Percentiles rank a stretch among this genome's conserved stretches.
These are phyloP conservation scores for Cladosporium sp. DNA, from an alignment of 2,329 filamentous ascomycete species.

Conservation along the genomic window DNA sequence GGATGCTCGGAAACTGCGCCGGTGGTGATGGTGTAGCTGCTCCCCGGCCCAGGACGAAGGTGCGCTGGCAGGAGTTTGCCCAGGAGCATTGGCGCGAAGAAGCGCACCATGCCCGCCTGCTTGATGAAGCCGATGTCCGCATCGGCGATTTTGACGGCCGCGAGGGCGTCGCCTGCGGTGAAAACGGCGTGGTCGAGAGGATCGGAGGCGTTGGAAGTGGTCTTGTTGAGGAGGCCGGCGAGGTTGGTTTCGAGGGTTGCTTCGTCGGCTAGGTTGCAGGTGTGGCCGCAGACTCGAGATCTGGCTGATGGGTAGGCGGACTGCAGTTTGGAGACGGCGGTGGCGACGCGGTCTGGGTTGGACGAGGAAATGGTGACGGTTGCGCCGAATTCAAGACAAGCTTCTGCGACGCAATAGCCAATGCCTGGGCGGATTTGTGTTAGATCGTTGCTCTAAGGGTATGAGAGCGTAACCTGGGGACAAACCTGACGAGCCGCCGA, in stretches of 20 bases:
- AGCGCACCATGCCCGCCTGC: constrained; percentile 51
- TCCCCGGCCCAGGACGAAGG: constrained; percentile 43
- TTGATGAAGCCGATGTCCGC: constrained; percentile 42
- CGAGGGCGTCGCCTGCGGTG: constrained; percentile 55
- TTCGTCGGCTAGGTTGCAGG: constrained; percentile 50
- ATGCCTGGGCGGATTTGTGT: constrained; percentile 49
- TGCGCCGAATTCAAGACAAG: constrained; percentile 55
- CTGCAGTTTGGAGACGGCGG: constrained; percentile 48
- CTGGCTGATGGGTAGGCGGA: constrained; percentile 45
- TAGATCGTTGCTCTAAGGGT: neutral
- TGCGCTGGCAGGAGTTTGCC: constrained; percentile 52
- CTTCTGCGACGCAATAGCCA: constrained; percentile 61
- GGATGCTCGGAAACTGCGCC: constrained; percentile 56
- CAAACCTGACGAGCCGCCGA: constrained; percentile 56
- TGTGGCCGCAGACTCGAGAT: constrained; percentile 44
- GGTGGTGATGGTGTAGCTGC: constrained; percentile 59
- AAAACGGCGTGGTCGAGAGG: constrained; percentile 57
- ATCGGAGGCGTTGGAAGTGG: constrained; percentile 36
- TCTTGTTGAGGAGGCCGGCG: constrained; percentile 45
- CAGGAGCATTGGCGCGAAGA: constrained; percentile 53
- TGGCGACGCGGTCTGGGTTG: constrained; percentile 49
- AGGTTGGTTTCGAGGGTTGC: constrained; percentile 52
- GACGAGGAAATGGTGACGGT: constrained; percentile 63
- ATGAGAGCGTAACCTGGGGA: neutral
- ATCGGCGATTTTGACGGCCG: constrained; percentile 43